Percentiles rank a stretch among this genome's conserved stretches.
phyloP scores from a whole-genome alignment of 305 asterid genomes.

The Fraxinus angustifolia region DNA sequence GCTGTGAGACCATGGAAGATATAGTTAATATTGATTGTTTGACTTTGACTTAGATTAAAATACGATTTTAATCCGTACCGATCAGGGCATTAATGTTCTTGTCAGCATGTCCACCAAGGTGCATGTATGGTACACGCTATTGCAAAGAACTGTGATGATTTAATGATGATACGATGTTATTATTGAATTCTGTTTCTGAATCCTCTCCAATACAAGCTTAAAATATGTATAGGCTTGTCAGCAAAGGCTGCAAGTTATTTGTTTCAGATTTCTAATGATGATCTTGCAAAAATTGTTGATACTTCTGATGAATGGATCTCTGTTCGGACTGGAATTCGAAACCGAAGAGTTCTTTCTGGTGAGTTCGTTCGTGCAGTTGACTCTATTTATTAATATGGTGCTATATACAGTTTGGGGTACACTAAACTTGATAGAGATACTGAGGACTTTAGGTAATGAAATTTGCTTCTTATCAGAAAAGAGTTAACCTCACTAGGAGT shows the following conservation, averaged over 20 bases:
- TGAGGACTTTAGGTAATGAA: not conserved
- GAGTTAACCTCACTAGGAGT: not conserved
- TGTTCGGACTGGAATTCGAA: slow-evolving; percentile 84
- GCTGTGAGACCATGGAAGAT: too few species aligned
- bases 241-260: slow-evolving; percentile 80
- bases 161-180: not conserved
- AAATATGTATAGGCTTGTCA: slow-evolving; percentile 37
- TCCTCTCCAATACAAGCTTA: slow-evolving; percentile 17
- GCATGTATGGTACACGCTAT: too few species aligned
- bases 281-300: slow-evolving; percentile 70
- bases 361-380: slow-evolving; percentile 24
- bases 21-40: too few species aligned
- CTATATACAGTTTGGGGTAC: not conserved
- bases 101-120: too few species aligned
- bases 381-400: slow-evolving; percentile 17
- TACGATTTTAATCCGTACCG: too few species aligned
- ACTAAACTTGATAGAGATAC: slow-evolving; percentile 3
- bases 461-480: not conserved
- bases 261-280: slow-evolving; percentile 91
- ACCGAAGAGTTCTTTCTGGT: slow-evolving; percentile 85
- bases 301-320: slow-evolving; percentile 94
- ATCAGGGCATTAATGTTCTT: too few species aligned
- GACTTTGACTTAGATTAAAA: too few species aligned
- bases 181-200: slow-evolving; percentile 10
- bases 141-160: not conserved